Conservation (phyloP, 495 filamentous ascomycete genomes). For the Penicillium lagena region DNA sequence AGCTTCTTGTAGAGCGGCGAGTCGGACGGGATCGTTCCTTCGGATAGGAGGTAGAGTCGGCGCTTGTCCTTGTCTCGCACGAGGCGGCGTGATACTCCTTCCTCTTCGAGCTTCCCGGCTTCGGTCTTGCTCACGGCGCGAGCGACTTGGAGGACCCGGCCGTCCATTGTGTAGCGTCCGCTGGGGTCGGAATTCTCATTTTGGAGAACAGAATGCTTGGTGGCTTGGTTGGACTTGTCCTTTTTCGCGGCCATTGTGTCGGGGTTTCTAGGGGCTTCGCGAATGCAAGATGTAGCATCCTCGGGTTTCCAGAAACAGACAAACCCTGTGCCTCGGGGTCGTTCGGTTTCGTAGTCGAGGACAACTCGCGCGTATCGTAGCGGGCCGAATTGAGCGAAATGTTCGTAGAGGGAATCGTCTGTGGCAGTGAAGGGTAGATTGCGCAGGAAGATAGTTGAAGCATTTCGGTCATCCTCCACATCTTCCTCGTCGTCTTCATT, state of each 20-base stretch:
- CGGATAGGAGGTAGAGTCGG: conserved; percentile 80
- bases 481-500: conserved; percentile 47
- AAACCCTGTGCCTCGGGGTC: conserved; percentile 88
- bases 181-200: conserved; percentile 68
- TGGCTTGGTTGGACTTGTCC: conserved; percentile 32
- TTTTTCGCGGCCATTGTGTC: conserved; percentile 28
- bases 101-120: conserved; percentile 66
- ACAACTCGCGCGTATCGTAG: conserved; percentile 87
- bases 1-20: conserved; percentile 71
- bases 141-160: conserved; percentile 76
- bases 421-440: conserved; percentile 85
- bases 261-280: conserved; percentile 56
- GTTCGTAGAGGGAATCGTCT: conserved; percentile 71
- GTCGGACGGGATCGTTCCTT: conserved; percentile 70
- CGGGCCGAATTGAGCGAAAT: conserved; percentile 77
- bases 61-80: conserved; percentile 81
- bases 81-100: conserved; percentile 55
- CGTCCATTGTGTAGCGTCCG: conserved; percentile 83
- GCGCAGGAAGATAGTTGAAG: conserved; percentile 80
- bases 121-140: conserved; percentile 77
- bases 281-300: conserved; percentile 67
- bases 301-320: conserved; percentile 80
- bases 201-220: conserved; percentile 76
- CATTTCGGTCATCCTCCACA: conserved; percentile 48
- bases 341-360: conserved; percentile 72